A percentile compares a stretch with the other conserved stretches of the same genome.
Conservation (phyloP, 805 yeast genomes). For the Lachancea cidri region DNA sequence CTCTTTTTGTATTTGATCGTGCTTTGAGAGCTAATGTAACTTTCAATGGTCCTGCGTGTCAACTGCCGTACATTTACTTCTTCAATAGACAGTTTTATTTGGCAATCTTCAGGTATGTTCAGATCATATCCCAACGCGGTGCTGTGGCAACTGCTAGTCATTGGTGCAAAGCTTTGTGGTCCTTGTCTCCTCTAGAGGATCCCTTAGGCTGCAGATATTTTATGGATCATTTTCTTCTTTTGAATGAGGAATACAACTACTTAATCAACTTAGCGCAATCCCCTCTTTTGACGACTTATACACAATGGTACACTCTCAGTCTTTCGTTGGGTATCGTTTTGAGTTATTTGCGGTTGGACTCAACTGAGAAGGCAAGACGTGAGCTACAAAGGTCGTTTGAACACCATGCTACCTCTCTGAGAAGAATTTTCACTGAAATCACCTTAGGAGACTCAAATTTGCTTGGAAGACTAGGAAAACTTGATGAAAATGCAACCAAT, state of each 20-base stretch:
- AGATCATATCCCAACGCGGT: conserved; percentile 67
- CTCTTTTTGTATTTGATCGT: conserved; percentile 75
- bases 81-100: conserved; percentile 75
- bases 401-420: conserved; percentile 49
- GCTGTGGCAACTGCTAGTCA: conserved; percentile 72
- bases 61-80: conserved; percentile 71
- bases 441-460: conserved; percentile 19
- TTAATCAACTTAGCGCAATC: conserved; percentile 53
- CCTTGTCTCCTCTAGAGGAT: conserved; percentile 72
- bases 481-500: conserved; percentile 17
- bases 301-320: conserved; percentile 69
- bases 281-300: conserved; percentile 51
- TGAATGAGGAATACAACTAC: conserved; percentile 60
- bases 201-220: conserved; percentile 81
- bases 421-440: conserved; percentile 20
- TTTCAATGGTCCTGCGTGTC: conserved; percentile 47
- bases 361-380: conserved; percentile 40
- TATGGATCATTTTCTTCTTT: conserved; percentile 71
- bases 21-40: conserved; percentile 57
- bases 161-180: conserved; percentile 64
- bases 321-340: conserved; percentile 60
- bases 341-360: conserved; percentile 48
- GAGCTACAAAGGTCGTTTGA: conserved; percentile 47
- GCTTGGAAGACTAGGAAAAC: conserved; percentile 9
- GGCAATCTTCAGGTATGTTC: conserved; percentile 66